Percentiles rank a stretch among this genome's conserved stretches.
Conservation (phyloP, 1,284 basidiomycete genomes). For the Rhodotorula sp. region DNA sequence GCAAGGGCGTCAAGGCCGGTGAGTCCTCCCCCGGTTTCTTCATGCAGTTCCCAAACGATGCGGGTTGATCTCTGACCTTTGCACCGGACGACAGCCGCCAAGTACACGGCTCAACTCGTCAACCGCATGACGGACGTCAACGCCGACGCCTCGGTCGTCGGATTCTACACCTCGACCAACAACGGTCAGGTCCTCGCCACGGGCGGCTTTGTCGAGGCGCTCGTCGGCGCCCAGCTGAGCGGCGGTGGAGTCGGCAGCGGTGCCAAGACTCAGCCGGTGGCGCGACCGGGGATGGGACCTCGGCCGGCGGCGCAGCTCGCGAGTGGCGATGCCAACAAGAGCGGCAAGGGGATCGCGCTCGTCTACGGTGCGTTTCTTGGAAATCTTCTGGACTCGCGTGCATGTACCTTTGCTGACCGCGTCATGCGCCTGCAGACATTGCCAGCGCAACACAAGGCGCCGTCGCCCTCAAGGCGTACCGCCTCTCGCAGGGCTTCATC, state of each 20-base stretch:
- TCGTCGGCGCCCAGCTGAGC: slow-evolving; percentile 85
- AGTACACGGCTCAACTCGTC: slow-evolving; percentile 80
- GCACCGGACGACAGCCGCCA: slow-evolving; percentile 32
- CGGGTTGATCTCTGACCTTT: not conserved
- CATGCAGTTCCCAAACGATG: no score
- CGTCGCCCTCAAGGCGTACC: slow-evolving; percentile 87
- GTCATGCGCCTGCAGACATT: slow-evolving; percentile 20
- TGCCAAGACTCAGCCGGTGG: slow-evolving; percentile 54
- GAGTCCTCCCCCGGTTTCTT: slow-evolving; percentile 20
- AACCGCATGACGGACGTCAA: slow-evolving; percentile 86
- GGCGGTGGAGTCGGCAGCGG: slow-evolving; percentile 65
- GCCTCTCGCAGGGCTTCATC: slow-evolving; percentile 77
- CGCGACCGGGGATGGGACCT: slow-evolving; percentile 28
- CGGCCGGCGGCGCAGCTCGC: slow-evolving; percentile 23
- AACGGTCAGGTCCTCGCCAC: slow-evolving; percentile 56
- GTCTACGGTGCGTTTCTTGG: slow-evolving; percentile 69
- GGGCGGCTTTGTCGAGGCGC: slow-evolving; percentile 86
- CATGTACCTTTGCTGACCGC: not conserved
- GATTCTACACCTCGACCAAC: slow-evolving; percentile 86
- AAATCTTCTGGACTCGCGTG: not conserved
- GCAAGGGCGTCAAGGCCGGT: slow-evolving; percentile 64
- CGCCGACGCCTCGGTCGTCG: slow-evolving; percentile 90
- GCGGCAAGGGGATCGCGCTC: slow-evolving; percentile 69
- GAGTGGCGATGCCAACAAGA: slow-evolving; percentile 54
- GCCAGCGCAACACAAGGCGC: slow-evolving; percentile 74